These are phyloP conservation scores for Claviceps pusilla DNA, from an alignment of 2,329 filamentous ascomycete species.

Conservation along the genomic window DNA sequence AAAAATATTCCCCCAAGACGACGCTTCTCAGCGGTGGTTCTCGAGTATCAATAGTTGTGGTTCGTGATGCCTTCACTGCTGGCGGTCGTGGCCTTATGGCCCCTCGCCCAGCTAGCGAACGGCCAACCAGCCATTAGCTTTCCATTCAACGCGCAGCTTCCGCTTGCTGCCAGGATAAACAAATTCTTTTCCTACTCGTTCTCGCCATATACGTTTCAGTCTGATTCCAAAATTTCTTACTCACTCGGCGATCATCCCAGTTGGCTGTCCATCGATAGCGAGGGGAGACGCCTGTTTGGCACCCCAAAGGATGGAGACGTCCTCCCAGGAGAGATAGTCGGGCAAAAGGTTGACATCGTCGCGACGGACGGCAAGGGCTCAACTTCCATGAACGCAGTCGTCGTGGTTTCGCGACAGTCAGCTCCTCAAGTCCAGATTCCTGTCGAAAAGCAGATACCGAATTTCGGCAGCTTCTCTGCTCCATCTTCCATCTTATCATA, in stretches of 20 bases:
- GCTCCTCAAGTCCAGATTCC: conserved; percentile 41
- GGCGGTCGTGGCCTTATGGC: conserved; percentile 13
- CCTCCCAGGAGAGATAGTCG: conserved; percentile 35
- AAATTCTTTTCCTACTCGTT: conserved; percentile 57
- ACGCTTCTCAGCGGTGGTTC: not conserved
- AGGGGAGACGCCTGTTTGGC: conserved; percentile 51
- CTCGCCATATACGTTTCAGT: conserved; percentile 58
- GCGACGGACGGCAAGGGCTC: conserved; percentile 54
- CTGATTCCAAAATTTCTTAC: conserved; percentile 50
- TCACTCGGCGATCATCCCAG: conserved; percentile 47
- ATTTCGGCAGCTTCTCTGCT: conserved; percentile 43
- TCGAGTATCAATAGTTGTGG: not conserved
- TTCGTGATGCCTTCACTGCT: conserved; percentile 16
- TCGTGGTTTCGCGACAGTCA: conserved; percentile 50
- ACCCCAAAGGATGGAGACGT: conserved; percentile 44
- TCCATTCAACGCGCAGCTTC: conserved; percentile 73
- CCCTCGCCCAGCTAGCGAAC: conserved; percentile 16
- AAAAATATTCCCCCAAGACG: not conserved
- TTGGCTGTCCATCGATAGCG: conserved; percentile 61
- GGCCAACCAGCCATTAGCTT: conserved; percentile 38
- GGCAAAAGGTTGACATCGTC: conserved; percentile 47
- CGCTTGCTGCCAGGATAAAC: conserved; percentile 57
- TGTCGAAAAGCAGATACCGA: conserved; percentile 40
- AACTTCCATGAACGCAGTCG: conserved; percentile 47
- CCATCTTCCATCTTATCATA: conserved; percentile 44